Evolutionary conservation across 768 basidiomycete species (phyloP).

Genomic region (Serendipita vermifera): DNA sequence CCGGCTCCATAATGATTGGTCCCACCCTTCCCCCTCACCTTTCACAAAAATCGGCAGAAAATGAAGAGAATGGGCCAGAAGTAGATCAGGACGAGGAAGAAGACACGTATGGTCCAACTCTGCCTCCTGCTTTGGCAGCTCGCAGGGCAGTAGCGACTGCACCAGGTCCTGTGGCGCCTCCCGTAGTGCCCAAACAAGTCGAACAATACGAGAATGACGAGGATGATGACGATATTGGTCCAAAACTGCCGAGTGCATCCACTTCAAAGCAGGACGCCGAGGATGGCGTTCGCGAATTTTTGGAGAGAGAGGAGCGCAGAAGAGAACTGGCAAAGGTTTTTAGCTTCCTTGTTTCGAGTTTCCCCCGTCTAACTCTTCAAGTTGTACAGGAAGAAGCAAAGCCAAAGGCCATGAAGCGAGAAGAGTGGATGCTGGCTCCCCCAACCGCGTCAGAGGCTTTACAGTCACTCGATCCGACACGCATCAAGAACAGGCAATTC

Average conservation of each 20-base stretch:
- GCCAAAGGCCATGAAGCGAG: conserved; percentile 66
- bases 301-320: conserved; percentile 72
- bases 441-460: conserved; percentile 77
- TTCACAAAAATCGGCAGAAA: conserved; percentile 16
- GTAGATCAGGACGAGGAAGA: conserved; percentile 42
- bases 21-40: conserved; percentile 45
- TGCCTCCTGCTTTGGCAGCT: conserved; percentile 57
- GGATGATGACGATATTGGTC: conserved; percentile 73
- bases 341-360: neutral
- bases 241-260: conserved; percentile 52
- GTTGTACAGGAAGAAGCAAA: conserved; percentile 51
- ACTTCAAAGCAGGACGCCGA: conserved; percentile 29
- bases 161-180: conserved; percentile 14
- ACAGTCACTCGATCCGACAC: conserved; percentile 70
- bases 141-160: conserved; percentile 26
- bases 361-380: neutral
- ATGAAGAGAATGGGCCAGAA: conserved; percentile 15
- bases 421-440: conserved; percentile 98
- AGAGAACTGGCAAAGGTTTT: conserved; percentile 47
- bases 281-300: conserved; percentile 67
- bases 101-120: conserved; percentile 57
- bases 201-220: conserved; percentile 48
- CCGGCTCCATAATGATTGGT: conserved; percentile 39
- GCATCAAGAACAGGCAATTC: conserved; percentile 63
- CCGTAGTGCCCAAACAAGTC: conserved; percentile 23